Evolutionary conservation across 176 grass and related monocot genomes (phyloP).

Genomic region (Aegilops longissima): DNA sequence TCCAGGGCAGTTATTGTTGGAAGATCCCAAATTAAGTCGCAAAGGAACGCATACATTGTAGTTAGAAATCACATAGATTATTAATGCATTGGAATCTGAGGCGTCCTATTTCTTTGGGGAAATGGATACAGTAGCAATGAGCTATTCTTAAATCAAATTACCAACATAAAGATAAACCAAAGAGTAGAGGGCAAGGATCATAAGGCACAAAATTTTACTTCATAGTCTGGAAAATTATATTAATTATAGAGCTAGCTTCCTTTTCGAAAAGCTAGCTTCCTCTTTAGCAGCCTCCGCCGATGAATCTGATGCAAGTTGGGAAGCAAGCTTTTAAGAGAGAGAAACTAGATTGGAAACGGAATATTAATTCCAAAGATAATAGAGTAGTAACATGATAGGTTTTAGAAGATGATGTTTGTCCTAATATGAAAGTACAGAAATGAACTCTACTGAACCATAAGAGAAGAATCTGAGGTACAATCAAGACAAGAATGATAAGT

Average conservation of each 20-base stretch:
- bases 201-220: slow-evolving; percentile 41
- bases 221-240: slow-evolving; percentile 76
- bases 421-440: neutral
- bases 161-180: slow-evolving; percentile 11
- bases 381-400: neutral
- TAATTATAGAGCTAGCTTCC: slow-evolving; percentile 53
- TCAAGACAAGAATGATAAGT: neutral
- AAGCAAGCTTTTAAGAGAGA: neutral
- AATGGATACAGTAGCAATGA: slow-evolving; percentile 11
- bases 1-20: neutral
- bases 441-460: neutral
- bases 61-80: neutral
- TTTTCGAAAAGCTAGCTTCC: slow-evolving; percentile 41
- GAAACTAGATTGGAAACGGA: neutral
- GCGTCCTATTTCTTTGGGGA: neutral
- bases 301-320: slow-evolving; percentile 40
- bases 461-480: neutral
- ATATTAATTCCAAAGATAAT: too few relatives aligned
- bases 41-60: slow-evolving; percentile 16
- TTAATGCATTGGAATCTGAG: neutral
- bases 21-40: neutral
- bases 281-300: slow-evolving; percentile 79
- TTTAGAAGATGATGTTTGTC: neutral
- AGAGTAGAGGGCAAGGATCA: neutral
- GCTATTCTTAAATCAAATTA: slow-evolving; percentile 20